Evolutionary conservation across 441 rosid species (phyloP), one percentile per base, ranked within the genome.

Genomic region (Capsella rubella): DNA sequence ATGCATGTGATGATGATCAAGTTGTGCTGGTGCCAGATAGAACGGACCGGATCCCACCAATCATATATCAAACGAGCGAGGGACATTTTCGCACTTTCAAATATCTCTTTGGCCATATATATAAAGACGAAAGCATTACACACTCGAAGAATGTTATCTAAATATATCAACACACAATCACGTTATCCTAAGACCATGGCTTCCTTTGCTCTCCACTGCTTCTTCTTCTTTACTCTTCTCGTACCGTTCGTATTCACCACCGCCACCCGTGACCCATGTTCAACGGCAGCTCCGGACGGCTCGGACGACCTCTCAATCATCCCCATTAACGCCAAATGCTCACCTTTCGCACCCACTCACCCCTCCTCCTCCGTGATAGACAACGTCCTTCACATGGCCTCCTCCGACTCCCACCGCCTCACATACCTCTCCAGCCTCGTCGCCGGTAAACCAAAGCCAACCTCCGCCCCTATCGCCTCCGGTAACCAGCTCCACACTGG

Each of bases 401-500:
- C 74, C 15, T 28, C 73, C 0, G 81, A 78, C 35, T 61, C 78
- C 2, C 53, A 55, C 28, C 77, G 81, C 16, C 71, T 78, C 71
- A 46, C 8, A 2, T 78, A 78, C 71, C 78, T 78, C 27, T 58
- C 81, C 3, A 73, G 74, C 74, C 81, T 78, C 54, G 62, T 78
- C 60, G 40, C 71, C 32, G 70, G 65, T 0, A 72, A 31, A 47
- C 60, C 78, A 16, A 62, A 51, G 0, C 73, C 61, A 14, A 61
- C 64, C 5, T 61, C 78, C 16, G 71, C 63, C 25, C 81, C 81
- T 12, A 16, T 78, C 1, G 78, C 74, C 50, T 78, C 81, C 28
- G 74, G 67, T 2, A 78, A 77, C 73, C 35, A 78, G 42, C 71
- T 83, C 18, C 82, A 84, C 80, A 74, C 68, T 2, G 88, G 82